Conservation (phyloP, 345 rosid genomes). For the Arabis hirsuta region DNA sequence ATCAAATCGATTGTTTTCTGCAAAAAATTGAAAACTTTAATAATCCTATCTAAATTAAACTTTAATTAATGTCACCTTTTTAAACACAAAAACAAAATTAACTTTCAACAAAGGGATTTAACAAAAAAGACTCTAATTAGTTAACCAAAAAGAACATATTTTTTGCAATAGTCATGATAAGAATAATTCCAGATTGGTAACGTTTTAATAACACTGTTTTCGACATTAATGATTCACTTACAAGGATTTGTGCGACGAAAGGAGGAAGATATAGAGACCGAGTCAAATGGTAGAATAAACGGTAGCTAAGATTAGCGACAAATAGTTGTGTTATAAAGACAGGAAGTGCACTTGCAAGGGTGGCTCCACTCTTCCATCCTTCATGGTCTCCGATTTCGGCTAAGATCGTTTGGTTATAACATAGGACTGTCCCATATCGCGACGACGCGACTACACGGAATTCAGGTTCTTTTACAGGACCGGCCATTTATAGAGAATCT, state of each 20-base stretch:
- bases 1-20: too few relatives aligned
- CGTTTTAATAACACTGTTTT: neutral
- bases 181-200: neutral
- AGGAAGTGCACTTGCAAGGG: constrained; percentile 19
- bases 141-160: neutral
- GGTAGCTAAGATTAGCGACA: constrained; percentile 32
- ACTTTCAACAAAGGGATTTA: too few relatives aligned
- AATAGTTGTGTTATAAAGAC: constrained; percentile 26
- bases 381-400: neutral
- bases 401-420: constrained; percentile 26
- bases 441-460: neutral
- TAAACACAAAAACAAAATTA: too few relatives aligned
- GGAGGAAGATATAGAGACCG: constrained; percentile 41
- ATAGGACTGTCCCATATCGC: constrained; percentile 28
- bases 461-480: neutral
- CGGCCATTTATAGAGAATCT: constrained; percentile 1
- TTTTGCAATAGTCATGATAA: neutral
- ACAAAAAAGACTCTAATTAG: too few relatives aligned
- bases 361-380: constrained; percentile 2
- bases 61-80: too few relatives aligned
- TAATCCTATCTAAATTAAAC: too few relatives aligned
- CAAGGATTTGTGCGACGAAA: constrained; percentile 46
- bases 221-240: constrained; percentile 27
- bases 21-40: too few relatives aligned
- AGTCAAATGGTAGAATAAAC: constrained; percentile 17